Evolutionary conservation across 2,329 filamentous ascomycete genomes (phyloP), one percentile per base, ranked within the genome.

Genomic region (Neonectria neomacrospora): DNA sequence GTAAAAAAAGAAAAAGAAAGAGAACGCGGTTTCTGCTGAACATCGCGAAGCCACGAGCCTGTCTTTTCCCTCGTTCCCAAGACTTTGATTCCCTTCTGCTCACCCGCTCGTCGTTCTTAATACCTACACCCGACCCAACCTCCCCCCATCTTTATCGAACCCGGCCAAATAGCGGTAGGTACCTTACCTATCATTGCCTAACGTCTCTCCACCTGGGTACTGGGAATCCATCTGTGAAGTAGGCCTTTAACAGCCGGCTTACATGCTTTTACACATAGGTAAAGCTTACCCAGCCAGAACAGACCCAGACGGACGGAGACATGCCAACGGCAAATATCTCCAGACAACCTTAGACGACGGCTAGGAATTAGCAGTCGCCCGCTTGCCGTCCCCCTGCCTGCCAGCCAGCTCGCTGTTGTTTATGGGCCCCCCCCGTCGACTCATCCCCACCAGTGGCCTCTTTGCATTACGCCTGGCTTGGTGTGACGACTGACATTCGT

Each of bases 401-500:
- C 52, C 47, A 28, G 63, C 67, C 54, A 54, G 47, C 63, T 54
- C 58, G 64, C 55, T 58, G 50, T 54, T 63, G 66, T 67, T 58
- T 45, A 72, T 61, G 65, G 67, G 67, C 44, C 54, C 54, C 58
- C 70, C 65, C 67, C 63, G 63, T 68, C 61, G 11, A 64, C 55
- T 66, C 54, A 47, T 58, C 56, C 57, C 65, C 58, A 61, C 65
- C 69, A 66, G 64, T 66, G 58, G 63, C 44, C 61, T 67, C 57
- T 44, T 62, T 52, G 67, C 64, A 68, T 69, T 58, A 50, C 51
- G 55, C 65, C 64, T 63, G 66, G 55, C 65, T 61, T 63, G 66
- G 66, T 67, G 66, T 68, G 67, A 72, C 69, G 64, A 67, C 68
- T 66, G 54, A 70, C 62, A 68, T 67, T 73, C 66, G 63, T 63